Conservation (phyloP, 352 stramenopile genomes). For the Aphanomyces invadans region DNA sequence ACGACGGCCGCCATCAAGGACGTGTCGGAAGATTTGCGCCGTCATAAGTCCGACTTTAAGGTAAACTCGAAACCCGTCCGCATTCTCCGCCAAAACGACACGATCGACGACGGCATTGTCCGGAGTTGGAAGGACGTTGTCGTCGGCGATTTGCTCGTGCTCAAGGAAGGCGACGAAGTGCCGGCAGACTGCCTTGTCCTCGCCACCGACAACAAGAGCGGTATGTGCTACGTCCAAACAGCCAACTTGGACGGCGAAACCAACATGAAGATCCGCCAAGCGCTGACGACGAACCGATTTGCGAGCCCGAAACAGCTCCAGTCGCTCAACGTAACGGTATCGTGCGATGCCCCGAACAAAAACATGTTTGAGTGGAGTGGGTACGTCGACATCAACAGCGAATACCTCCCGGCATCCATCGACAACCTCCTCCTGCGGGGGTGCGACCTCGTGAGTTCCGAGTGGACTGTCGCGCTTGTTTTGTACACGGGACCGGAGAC, state of each 20-base stretch:
- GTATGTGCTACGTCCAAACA: slow-evolving; percentile 79
- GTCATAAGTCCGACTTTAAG: slow-evolving; percentile 64
- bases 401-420: slow-evolving; percentile 33
- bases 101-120: slow-evolving; percentile 47
- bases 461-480: slow-evolving; percentile 79
- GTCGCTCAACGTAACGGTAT: background rate
- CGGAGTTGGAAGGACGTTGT: slow-evolving; percentile 77
- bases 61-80: slow-evolving; percentile 74
- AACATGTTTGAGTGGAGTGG: slow-evolving; percentile 68
- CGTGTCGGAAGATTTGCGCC: slow-evolving; percentile 69
- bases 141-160: slow-evolving; percentile 71
- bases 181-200: slow-evolving; percentile 76
- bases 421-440: slow-evolving; percentile 82
- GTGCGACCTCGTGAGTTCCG: slow-evolving; percentile 74
- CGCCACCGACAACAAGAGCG: slow-evolving; percentile 61
- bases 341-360: slow-evolving; percentile 71
- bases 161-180: slow-evolving; percentile 77
- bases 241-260: slow-evolving; percentile 84
- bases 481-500: slow-evolving; percentile 80
- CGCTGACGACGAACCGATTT: slow-evolving; percentile 67
- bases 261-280: slow-evolving; percentile 81
- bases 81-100: slow-evolving; percentile 56
- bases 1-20: slow-evolving; percentile 83
- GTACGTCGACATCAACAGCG: slow-evolving; percentile 2
- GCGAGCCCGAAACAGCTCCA: slow-evolving; percentile 53